phyloP scores from a whole-genome alignment of 208 protist species.

The Acanthamoeba castellanii region DNA sequence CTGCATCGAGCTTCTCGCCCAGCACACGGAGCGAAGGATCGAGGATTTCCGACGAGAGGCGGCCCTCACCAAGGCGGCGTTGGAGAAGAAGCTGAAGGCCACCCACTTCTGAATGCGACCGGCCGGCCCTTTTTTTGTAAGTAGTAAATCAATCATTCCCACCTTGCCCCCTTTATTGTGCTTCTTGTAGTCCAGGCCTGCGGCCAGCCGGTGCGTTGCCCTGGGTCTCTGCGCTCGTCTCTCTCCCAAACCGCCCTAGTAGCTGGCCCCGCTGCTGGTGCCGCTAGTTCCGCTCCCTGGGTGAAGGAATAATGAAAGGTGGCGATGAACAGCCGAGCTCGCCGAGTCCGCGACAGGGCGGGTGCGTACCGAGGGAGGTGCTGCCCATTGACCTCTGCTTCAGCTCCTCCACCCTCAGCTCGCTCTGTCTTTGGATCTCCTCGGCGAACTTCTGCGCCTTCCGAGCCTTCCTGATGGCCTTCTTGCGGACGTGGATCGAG shows the following conservation, averaged over 20 bases:
- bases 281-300: not conserved
- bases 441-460: conserved; percentile 15
- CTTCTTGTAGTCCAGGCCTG: too few relatives aligned
- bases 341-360: not conserved
- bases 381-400: not conserved
- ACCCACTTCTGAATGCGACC: not conserved
- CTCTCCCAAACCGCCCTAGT: too few relatives aligned
- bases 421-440: not conserved
- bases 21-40: not conserved
- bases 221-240: too few relatives aligned
- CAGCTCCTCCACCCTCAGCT: not conserved
- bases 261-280: not conserved
- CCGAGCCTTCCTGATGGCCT: not conserved
- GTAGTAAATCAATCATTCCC: too few relatives aligned
- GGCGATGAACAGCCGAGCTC: not conserved
- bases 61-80: not conserved
- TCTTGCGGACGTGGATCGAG: conserved; percentile 16
- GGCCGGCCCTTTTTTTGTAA: too few relatives aligned
- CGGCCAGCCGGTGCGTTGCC: too few relatives aligned
- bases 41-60: not conserved
- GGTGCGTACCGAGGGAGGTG: not conserved
- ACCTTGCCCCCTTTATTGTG: too few relatives aligned
- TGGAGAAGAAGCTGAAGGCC: not conserved
- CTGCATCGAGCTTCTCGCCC: not conserved
- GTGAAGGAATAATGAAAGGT: too few relatives aligned